Base-by-base conservation (phyloP, 1,284 basidiomycete genomes). In the Tausonia pullulans region DNA sequence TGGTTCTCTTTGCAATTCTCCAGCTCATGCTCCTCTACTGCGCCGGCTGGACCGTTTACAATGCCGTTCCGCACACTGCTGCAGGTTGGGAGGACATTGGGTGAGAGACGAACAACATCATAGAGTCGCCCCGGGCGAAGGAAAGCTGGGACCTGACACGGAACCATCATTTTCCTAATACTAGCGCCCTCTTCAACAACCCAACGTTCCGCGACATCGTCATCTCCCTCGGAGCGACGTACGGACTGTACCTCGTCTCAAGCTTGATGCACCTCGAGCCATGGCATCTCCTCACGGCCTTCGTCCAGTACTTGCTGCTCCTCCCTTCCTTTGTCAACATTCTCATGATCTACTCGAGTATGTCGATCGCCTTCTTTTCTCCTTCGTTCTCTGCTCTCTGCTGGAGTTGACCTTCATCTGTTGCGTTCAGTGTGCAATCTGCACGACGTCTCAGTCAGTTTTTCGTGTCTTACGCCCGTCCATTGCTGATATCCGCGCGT, bases 231-330 rank as follows among this genome's bases (percentile, higher is more conserved):
- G 81, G 84, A 63, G 88, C 90, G 48, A 95, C 91, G 2, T 94
- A 93, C 74, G 89, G 90, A 49, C 82, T 94, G 60, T 94, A 94
- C 80, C 82, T 95, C 74, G 75, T 94, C 74, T 83, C 85, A 63
- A 92, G 88, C 3, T 80, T 93, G 74, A 84, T 94, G 77, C 87
- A 92, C 77, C 78, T 89, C 56, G 91, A 94, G 72, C 90, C 90
- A 0, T 94, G 89, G 88, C 91, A 94, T 80, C 90, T 94, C 88
- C 82, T 94, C 78, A 60, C 52, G 88, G 74, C 89, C 88, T 74
- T 67, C n/a, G 58, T 74, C 41, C 75, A 74, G 67, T 72, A 71
- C 66, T 60, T 53, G 69, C 67, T 73, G 63, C 67, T 78, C 71
- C 78, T 84, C 83, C 77, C 77, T 3, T 73, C 72, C 40, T 78